Conservation (phyloP, 1,139 yeast genomes). For the Torulaspora pretoriensis region DNA sequence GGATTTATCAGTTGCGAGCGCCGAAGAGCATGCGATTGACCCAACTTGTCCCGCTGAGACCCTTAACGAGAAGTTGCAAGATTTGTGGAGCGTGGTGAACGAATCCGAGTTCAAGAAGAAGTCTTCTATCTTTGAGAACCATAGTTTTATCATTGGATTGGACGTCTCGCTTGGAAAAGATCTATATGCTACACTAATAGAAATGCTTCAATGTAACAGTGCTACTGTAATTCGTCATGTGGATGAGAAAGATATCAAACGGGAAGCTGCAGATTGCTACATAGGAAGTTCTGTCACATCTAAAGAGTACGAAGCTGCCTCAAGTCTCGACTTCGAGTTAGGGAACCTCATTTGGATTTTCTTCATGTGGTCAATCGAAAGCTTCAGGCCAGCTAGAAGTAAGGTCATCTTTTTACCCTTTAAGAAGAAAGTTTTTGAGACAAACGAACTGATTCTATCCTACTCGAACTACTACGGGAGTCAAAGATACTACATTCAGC, state of each 20-base stretch:
- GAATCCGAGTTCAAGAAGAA: slow-evolving; percentile 10
- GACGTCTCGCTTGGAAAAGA: slow-evolving; percentile 36
- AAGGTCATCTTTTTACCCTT: slow-evolving; percentile 69
- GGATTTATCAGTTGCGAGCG: slow-evolving; percentile 49
- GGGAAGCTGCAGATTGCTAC: slow-evolving; percentile 48
- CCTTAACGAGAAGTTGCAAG: slow-evolving; percentile 20
- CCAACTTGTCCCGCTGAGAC: slow-evolving; percentile 16
- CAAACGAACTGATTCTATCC: slow-evolving; percentile 50
- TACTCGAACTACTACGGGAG: slow-evolving; percentile 84
- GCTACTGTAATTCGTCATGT: slow-evolving; percentile 40
- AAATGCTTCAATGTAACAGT: slow-evolving; percentile 39
- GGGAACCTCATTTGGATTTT: slow-evolving; percentile 78
- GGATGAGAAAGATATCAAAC: slow-evolving; percentile 19
- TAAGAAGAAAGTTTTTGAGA: slow-evolving; percentile 51
- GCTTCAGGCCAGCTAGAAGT: slow-evolving; percentile 55
- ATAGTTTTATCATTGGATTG: slow-evolving; percentile 30
- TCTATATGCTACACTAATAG: slow-evolving; percentile 32
- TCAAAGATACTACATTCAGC: slow-evolving; percentile 66
- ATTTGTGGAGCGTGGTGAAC: slow-evolving; percentile 28
- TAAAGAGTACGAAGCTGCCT: slow-evolving; percentile 44
- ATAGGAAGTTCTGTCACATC: slow-evolving; percentile 65
- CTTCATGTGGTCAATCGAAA: slow-evolving; percentile 52
- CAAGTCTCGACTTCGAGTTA: slow-evolving; percentile 37
- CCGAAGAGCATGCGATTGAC: slow-evolving; percentile 46
- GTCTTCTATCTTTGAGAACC: slow-evolving; percentile 20